phyloP scores from a whole-genome alignment of 169 alveolate species.

The Plasmodium billcollinsi region DNA sequence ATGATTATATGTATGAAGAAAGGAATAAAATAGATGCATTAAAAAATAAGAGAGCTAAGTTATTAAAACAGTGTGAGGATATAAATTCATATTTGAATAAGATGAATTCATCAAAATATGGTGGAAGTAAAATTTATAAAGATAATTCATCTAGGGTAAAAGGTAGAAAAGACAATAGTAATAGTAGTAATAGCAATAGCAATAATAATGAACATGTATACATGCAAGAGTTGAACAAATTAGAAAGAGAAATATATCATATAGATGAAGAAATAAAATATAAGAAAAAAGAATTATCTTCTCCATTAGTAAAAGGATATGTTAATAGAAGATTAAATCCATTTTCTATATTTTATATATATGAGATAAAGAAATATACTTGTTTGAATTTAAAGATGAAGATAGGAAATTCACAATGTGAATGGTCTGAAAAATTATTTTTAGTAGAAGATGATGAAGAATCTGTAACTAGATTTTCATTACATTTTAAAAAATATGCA shows the following conservation, averaged over 20 bases:
- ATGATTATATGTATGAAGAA: slow-evolving; percentile 59
- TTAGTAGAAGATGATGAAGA: slow-evolving; percentile 76
- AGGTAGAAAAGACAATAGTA: background rate
- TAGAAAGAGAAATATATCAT: slow-evolving; percentile 63
- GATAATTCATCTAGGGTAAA: background rate
- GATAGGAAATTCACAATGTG: slow-evolving; percentile 77
- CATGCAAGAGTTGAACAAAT: slow-evolving; percentile 39
- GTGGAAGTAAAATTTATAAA: too few relatives aligned
- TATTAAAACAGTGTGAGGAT: slow-evolving; percentile 56
- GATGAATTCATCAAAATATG: too few relatives aligned
- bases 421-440: slow-evolving; percentile 68
- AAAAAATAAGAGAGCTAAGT: slow-evolving; percentile 40
- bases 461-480: slow-evolving; percentile 57
- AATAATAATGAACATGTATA: slow-evolving; percentile 42
- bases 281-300: slow-evolving; percentile 47
- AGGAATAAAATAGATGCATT: slow-evolving; percentile 36
- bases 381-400: slow-evolving; percentile 68
- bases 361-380: slow-evolving; percentile 66
- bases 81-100: slow-evolving; percentile 34
- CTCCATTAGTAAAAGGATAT: slow-evolving; percentile 47
- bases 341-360: slow-evolving; percentile 71
- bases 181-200: too few relatives aligned
- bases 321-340: slow-evolving; percentile 74
- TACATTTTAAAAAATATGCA: slow-evolving; percentile 71
- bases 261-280: slow-evolving; percentile 63